Evolutionary conservation across 192 early-diverging fungal genomes (phyloP), one percentile per base, ranked within the genome.

Genomic region (Coemansia asiatica): DNA sequence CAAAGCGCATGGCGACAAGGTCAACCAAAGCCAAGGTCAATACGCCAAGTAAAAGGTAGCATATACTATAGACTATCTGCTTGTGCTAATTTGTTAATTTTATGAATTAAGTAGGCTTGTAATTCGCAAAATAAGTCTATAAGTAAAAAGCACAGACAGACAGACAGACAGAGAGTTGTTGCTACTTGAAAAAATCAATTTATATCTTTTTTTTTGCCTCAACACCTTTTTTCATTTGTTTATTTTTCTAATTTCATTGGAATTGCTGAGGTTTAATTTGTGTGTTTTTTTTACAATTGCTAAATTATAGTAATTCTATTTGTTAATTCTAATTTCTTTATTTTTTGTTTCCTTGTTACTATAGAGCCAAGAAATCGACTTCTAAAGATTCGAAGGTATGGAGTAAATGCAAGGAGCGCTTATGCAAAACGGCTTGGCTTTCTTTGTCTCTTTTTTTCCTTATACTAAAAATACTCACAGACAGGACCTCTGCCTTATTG

Each of bases 1-100:
- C 56, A n/a, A 57, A 57, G 33, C 26, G 29, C 12, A 16, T 19
- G 28, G 56, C 56, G 15, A 57, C 56, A 57, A 13, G 19, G 19
- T 18, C n/a, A 18, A 21, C 31, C 56, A 57, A 21, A 18, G 19
- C n/a, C n/a, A 31, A 31, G 19, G 31, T 21, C 21, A 26, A 6
- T 6, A 12, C 50, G 50, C 5, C 18, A 53, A 27, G 21, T 13
- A 44, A 44, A 44, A 44, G 40, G 40, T 44, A 44, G 40, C 40
- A 12, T 44, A 36, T 36, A 36, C n/a, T n/a, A n/a, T n/a, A n/a
- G n/a, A n/a, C n/a, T n/a, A n/a, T n/a, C n/a, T n/a, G n/a, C n/a
- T n/a, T n/a, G n/a, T n/a, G n/a, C n/a, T n/a, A n/a, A n/a, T n/a
- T n/a, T n/a, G n/a, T n/a, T n/a, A n/a, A n/a, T n/a, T n/a, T n/a